A percentile compares a stretch with the other conserved stretches of the same genome.
These are phyloP conservation scores for Wallacemonas collosoma DNA, from an alignment of 208 protist species.

Conservation along the genomic window DNA sequence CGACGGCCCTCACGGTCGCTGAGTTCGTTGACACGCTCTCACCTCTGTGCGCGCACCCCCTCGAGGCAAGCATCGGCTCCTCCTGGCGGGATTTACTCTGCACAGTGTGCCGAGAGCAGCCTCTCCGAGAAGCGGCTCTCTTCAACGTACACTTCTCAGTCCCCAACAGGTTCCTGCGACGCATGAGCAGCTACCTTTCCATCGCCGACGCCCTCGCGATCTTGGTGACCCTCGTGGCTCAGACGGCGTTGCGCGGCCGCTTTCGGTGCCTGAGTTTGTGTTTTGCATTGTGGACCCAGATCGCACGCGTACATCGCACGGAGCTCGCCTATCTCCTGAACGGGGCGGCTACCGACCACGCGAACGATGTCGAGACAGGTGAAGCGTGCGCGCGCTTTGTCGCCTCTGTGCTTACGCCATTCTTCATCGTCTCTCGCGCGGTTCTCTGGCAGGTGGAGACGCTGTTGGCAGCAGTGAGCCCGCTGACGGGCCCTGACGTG, in stretches of 20 bases:
- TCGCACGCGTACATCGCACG: background rate
- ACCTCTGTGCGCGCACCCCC: too few species aligned
- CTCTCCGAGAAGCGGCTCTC: too few species aligned
- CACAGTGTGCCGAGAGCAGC: too few species aligned
- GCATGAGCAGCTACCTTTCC: background rate
- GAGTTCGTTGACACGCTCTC: too few species aligned
- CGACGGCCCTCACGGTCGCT: background rate
- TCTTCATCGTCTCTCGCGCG: constrained; percentile 1
- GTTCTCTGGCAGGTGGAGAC: background rate
- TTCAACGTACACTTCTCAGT: too few species aligned
- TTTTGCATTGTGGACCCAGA: background rate
- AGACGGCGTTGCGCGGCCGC: background rate
- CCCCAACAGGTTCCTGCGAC: background rate
- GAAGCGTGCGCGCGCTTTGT: background rate
- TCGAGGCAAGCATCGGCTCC: too few species aligned
- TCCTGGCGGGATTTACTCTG: too few species aligned
- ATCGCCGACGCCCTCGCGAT: background rate
- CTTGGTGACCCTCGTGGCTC: background rate
- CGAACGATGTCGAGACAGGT: background rate
- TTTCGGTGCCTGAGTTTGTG: background rate
- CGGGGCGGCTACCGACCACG: background rate
- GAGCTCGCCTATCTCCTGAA: background rate
- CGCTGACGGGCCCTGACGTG: too few species aligned
- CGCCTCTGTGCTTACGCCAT: background rate
- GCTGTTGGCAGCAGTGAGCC: too few species aligned